Conservation (phyloP, 169 alveolate genomes). For the Plasmodium malariae region DNA sequence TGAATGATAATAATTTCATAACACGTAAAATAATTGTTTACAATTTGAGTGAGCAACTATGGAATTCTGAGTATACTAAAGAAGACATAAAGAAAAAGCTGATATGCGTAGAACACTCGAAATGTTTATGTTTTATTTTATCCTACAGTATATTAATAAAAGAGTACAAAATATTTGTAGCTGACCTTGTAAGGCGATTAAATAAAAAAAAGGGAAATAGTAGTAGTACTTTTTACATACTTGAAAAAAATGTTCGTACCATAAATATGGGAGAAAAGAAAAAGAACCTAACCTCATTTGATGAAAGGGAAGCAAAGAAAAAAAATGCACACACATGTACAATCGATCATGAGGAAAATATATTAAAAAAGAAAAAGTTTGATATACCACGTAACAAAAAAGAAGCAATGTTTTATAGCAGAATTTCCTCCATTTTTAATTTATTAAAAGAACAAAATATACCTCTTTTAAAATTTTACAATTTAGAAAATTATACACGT, state of each 20-base stretch:
- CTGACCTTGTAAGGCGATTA: background rate
- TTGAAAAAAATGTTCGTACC: background rate
- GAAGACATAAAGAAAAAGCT: slow-evolving; percentile 5
- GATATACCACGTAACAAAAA: background rate
- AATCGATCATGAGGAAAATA: background rate
- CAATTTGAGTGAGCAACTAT: slow-evolving; percentile 17
- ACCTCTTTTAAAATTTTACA: slow-evolving; percentile 17
- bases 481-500: slow-evolving; percentile 56
- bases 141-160: background rate
- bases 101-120: background rate
- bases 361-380: background rate
- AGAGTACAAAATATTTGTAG: slow-evolving; percentile 10
- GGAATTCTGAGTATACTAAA: slow-evolving; percentile 26
- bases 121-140: slow-evolving; percentile 23
- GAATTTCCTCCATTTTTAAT: slow-evolving; percentile 23
- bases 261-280: background rate
- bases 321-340: background rate
- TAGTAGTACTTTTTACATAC: slow-evolving; percentile 1
- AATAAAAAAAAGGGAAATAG: background rate
- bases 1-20: background rate
- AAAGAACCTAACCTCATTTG: background rate
- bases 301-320: background rate
- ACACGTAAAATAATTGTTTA: background rate
- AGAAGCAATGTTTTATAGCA: slow-evolving; percentile 7
- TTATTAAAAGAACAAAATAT: slow-evolving; percentile 30